These are phyloP conservation scores for Paecilomyces sp. DNA, from an alignment of 2,329 filamentous ascomycete genomes.

Conservation along the genomic window DNA sequence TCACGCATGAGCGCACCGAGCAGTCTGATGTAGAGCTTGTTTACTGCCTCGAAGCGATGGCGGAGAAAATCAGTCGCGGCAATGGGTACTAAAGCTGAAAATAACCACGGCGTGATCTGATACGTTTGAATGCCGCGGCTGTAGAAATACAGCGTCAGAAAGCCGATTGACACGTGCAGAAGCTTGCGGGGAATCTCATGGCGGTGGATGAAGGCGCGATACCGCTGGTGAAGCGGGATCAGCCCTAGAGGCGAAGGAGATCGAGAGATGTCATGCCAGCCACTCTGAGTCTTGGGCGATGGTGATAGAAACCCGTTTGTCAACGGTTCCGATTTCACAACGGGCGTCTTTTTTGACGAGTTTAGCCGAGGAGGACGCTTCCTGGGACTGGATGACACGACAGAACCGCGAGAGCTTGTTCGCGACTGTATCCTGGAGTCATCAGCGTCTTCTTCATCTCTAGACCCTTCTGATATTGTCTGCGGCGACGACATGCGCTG, in stretches of 20 bases:
- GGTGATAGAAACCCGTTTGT: slow-evolving; percentile 47
- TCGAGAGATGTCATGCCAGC: slow-evolving; percentile 82
- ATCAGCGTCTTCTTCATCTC: slow-evolving; percentile 42
- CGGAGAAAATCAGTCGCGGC: slow-evolving; percentile 73
- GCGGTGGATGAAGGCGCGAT: slow-evolving; percentile 85
- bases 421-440: slow-evolving; percentile 54
- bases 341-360: slow-evolving; percentile 41
- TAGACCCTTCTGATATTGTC: slow-evolving; percentile 53
- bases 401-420: slow-evolving; percentile 65
- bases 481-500: slow-evolving; percentile 52
- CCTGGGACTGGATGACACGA: slow-evolving; percentile 11
- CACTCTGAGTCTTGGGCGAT: slow-evolving; percentile 49
- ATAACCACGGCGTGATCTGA: slow-evolving; percentile 75
- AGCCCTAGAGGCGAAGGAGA: slow-evolving; percentile 88
- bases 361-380: slow-evolving; percentile 26
- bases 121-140: slow-evolving; percentile 66
- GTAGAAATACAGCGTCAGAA: slow-evolving; percentile 84
- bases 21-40: slow-evolving; percentile 75
- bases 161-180: slow-evolving; percentile 93
- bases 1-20: slow-evolving; percentile 94
- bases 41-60: slow-evolving; percentile 73
- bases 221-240: slow-evolving; percentile 91
- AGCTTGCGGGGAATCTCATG: slow-evolving; percentile 94
- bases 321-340: slow-evolving; percentile 30
- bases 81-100: slow-evolving; percentile 76